Evolutionary conservation across 371 early-diverging fungal species (phyloP).

Genomic region (Lichtheimia ramosa): DNA sequence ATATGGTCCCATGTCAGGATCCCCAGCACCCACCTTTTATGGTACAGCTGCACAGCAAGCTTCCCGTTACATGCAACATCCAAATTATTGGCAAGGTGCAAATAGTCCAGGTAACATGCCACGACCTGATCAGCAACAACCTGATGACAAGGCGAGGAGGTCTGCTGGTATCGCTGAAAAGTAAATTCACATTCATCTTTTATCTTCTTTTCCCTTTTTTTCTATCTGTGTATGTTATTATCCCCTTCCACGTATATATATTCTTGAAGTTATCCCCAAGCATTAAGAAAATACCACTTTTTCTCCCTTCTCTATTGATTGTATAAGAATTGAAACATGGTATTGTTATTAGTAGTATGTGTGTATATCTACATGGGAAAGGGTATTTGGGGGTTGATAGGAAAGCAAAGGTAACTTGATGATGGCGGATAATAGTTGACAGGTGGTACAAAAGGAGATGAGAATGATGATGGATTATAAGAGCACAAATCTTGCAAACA

Average conservation of each 20-base stretch:
- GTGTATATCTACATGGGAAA: not conserved
- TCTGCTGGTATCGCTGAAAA: not conserved
- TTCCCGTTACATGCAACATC: slow-evolving; percentile 30
- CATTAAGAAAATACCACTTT: not conserved
- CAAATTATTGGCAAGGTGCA: slow-evolving; percentile 31
- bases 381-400: not conserved
- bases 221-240: slow-evolving; percentile 6
- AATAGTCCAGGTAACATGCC: slow-evolving; percentile 5
- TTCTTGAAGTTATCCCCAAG: not conserved
- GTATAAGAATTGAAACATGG: no score
- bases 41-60: slow-evolving; percentile 32
- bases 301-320: not conserved
- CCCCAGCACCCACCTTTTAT: slow-evolving; percentile 32
- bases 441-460: not conserved
- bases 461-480: slow-evolving; percentile 9
- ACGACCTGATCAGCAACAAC: slow-evolving; percentile 23
- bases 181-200: not conserved
- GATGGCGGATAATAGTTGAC: no score
- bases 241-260: slow-evolving; percentile 9
- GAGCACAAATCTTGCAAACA: slow-evolving; percentile 46
- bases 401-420: no score
- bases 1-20: slow-evolving; percentile 25
- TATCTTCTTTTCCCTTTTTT: slow-evolving; percentile 5
- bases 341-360: not conserved
- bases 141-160: slow-evolving; percentile 28